Evolutionary conservation across 176 grass and related monocot genomes (phyloP).

Genomic region (Dactylis glomerata): DNA sequence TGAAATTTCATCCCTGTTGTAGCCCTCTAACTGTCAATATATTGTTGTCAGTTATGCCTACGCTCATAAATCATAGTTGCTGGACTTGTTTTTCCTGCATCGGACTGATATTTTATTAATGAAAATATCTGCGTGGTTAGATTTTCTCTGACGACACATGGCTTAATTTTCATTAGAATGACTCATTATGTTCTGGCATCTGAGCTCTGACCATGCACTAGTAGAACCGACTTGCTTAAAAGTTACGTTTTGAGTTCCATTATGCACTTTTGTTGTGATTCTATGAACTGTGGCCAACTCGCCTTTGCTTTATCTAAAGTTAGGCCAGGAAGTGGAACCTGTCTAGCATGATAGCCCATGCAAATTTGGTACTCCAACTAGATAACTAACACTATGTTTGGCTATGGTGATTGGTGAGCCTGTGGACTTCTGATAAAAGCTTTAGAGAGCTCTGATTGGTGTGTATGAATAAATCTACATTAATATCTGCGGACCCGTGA

Average conservation of each 20-base stretch:
- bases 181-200: background rate
- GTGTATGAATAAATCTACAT: background rate
- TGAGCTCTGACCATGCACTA: background rate
- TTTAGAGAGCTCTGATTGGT: background rate
- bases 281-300: background rate
- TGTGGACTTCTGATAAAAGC: background rate
- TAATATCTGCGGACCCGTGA: background rate
- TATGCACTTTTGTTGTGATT: background rate
- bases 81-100: background rate
- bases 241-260: background rate
- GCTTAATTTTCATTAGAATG: background rate
- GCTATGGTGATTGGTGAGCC: background rate
- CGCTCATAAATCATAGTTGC: background rate
- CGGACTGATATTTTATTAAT: background rate
- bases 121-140: background rate
- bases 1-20: background rate
- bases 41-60: background rate
- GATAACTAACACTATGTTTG: background rate
- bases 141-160: background rate
- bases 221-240: background rate
- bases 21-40: background rate
- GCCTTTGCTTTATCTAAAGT: background rate
- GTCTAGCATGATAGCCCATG: background rate
- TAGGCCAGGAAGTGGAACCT: background rate
- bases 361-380: background rate